phyloP scores from a whole-genome alignment of 768 basidiomycete genomes.

The Floccularia luteovirens region DNA sequence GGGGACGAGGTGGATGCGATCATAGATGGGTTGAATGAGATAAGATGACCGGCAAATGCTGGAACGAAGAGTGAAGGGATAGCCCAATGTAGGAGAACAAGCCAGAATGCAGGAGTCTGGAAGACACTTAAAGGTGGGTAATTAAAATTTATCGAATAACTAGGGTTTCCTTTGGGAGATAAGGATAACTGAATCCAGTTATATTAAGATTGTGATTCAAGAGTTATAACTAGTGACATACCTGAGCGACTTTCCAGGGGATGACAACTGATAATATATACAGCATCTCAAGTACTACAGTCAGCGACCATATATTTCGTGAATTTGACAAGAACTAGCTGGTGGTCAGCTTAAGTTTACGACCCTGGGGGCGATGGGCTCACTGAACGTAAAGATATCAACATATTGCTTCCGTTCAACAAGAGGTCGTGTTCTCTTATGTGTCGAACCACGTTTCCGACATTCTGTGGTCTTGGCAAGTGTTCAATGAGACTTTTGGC shows the following conservation, averaged over 20 bases:
- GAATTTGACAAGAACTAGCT: conserved; percentile 58
- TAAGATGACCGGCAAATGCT: conserved; percentile 43
- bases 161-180: conserved; percentile 11
- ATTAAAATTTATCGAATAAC: conserved; percentile 21
- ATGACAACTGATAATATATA: conserved; percentile 44
- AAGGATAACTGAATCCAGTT: conserved; percentile 17
- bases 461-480: conserved; percentile 19
- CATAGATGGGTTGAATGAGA: conserved; percentile 50
- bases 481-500: conserved; percentile 30
- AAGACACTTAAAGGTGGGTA: conserved; percentile 44
- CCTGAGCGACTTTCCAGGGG: conserved; percentile 43
- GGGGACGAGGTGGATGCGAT: conserved; percentile 8
- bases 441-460: conserved; percentile 20
- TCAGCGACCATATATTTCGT: conserved; percentile 50
- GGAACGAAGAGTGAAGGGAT: conserved; percentile 58
- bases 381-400: conserved; percentile 28
- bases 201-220: conserved; percentile 1
- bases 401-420: conserved; percentile 24
- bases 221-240: conserved; percentile 15
- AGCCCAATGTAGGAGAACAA: conserved; percentile 52
- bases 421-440: conserved; percentile 26
- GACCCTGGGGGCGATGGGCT: conserved; percentile 8
- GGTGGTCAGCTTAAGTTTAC: conserved; percentile 5
- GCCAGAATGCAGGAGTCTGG: conserved; percentile 40
- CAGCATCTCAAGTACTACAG: conserved; percentile 44